phyloP scores from a whole-genome alignment of 2,329 filamentous ascomycete species.

The Macrophomina phaseolina region DNA sequence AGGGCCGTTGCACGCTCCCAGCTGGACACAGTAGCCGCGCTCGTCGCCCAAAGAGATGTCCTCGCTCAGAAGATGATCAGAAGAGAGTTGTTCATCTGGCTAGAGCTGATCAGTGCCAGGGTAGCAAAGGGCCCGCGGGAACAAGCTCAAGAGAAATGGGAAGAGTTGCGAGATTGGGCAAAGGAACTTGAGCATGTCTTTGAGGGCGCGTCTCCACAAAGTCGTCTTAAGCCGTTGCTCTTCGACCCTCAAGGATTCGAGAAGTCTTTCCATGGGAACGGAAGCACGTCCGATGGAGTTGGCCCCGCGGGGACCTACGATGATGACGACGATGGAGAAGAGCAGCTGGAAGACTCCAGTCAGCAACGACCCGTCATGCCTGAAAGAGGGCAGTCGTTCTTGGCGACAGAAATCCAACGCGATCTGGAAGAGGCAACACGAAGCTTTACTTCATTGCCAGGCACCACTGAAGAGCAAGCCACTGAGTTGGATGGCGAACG shows the following conservation, averaged over 20 bases:
- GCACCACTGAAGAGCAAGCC: slow-evolving; percentile 2
- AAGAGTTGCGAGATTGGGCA: slow-evolving; percentile 15
- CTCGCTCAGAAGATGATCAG: slow-evolving; percentile 10
- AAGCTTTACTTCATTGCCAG: slow-evolving; percentile 13
- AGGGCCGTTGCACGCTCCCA: slow-evolving; percentile 1
- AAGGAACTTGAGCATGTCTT: background rate
- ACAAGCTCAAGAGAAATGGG: slow-evolving; percentile 3
- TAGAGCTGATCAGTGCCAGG: slow-evolving; percentile 5
- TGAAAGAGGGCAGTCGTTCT: slow-evolving; percentile 50
- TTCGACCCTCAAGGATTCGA: slow-evolving; percentile 13
- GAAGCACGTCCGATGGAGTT: background rate
- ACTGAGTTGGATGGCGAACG: slow-evolving; percentile 36
- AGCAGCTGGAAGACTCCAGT: background rate
- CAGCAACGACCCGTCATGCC: slow-evolving; percentile 53
- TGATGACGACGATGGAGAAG: background rate
- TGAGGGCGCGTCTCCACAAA: background rate
- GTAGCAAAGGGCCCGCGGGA: background rate
- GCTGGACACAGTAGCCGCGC: background rate
- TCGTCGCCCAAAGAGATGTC: slow-evolving; percentile 15
- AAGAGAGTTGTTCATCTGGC: slow-evolving; percentile 18
- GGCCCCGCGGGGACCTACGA: background rate
- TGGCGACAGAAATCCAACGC: slow-evolving; percentile 55
- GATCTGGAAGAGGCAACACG: slow-evolving; percentile 49
- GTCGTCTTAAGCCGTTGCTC: background rate
- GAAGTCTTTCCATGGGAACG: background rate